A percentile compares a stretch with the other conserved stretches of the same genome.
Conservation (phyloP, 345 rosid species). For the Citrus sp. region DNA sequence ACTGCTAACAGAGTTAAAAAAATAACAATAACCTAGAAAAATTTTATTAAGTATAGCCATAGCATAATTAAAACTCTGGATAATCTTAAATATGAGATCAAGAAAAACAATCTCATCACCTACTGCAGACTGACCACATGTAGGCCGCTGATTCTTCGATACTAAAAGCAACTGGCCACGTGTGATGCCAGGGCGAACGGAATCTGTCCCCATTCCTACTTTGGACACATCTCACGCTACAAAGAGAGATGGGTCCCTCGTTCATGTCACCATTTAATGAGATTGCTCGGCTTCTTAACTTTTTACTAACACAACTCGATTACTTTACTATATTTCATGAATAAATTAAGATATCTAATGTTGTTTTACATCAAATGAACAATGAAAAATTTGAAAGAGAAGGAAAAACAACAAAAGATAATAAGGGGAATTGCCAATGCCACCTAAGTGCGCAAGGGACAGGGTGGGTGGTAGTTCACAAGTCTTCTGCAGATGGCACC, state of each 20-base stretch:
- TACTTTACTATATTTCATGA: background rate
- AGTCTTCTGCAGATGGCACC: constrained; percentile 23
- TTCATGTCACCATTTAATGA: constrained; percentile 10
- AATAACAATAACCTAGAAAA: background rate
- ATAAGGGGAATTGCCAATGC: background rate
- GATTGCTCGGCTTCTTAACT: constrained; percentile 1
- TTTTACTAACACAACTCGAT: background rate
- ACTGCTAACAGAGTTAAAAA: background rate
- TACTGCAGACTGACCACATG: background rate
- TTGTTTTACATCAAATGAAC: background rate
- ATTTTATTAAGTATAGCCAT: background rate
- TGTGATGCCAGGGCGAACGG: constrained; percentile 37
- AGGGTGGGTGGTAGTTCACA: constrained; percentile 27
- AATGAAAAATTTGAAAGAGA: background rate
- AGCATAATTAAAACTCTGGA: background rate
- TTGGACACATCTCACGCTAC: constrained; percentile 33
- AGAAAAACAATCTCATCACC: background rate
- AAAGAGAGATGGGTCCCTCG: constrained; percentile 24
- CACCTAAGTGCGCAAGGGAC: constrained; percentile 21
- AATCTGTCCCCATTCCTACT: constrained; percentile 27
- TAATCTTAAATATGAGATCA: background rate
- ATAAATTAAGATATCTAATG: background rate
- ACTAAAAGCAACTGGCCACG: constrained; percentile 31
- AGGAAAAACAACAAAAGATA: background rate
- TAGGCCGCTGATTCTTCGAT: constrained; percentile 18